phyloP scores from a whole-genome alignment of 768 basidiomycete species.

The button mushroom (Agaricus bisporus) region DNA sequence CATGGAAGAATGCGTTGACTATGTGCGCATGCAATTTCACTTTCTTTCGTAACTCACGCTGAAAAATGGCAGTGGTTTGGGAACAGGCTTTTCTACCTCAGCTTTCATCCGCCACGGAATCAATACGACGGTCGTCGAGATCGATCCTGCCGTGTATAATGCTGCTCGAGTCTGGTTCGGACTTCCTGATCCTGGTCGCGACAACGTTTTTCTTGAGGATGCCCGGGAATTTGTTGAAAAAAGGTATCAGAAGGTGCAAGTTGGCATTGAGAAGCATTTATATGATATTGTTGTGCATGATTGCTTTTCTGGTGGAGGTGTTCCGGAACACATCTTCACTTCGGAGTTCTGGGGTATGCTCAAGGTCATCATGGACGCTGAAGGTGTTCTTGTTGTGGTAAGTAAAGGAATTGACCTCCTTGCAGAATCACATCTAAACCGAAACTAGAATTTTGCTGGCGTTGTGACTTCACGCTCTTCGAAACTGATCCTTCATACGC shows the following conservation, averaged over 20 bases:
- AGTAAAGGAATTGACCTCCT: slow-evolving; percentile 20
- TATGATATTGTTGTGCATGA: slow-evolving; percentile 84
- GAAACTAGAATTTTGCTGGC: slow-evolving; percentile 78
- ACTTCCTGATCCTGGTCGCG: slow-evolving; percentile 56
- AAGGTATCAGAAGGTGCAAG: slow-evolving; percentile 23
- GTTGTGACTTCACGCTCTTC: slow-evolving; percentile 53
- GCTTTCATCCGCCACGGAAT: slow-evolving; percentile 67
- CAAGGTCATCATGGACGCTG: slow-evolving; percentile 52
- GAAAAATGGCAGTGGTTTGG: slow-evolving; percentile 64
- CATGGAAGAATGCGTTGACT: slow-evolving; percentile 52
- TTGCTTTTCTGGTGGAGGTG: slow-evolving; percentile 91
- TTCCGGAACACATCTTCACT: slow-evolving; percentile 83
- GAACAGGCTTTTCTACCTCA: slow-evolving; percentile 75
- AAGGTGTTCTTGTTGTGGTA: slow-evolving; percentile 80
- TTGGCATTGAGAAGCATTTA: slow-evolving; percentile 23
- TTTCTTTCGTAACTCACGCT: slow-evolving; percentile 1
- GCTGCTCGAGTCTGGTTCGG: slow-evolving; percentile 79
- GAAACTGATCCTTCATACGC: slow-evolving; percentile 61
- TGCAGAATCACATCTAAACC: neutral
- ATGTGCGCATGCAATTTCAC: slow-evolving; percentile 45
- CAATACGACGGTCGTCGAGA: slow-evolving; percentile 81
- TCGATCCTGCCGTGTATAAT: slow-evolving; percentile 85
- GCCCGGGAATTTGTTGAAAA: slow-evolving; percentile 65
- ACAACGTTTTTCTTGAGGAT: slow-evolving; percentile 68
- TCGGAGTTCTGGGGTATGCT: slow-evolving; percentile 77